Evolutionary conservation across 1,284 basidiomycete genomes (phyloP), one percentile per base, ranked within the genome.

Genomic region (Irpex lacteus): DNA sequence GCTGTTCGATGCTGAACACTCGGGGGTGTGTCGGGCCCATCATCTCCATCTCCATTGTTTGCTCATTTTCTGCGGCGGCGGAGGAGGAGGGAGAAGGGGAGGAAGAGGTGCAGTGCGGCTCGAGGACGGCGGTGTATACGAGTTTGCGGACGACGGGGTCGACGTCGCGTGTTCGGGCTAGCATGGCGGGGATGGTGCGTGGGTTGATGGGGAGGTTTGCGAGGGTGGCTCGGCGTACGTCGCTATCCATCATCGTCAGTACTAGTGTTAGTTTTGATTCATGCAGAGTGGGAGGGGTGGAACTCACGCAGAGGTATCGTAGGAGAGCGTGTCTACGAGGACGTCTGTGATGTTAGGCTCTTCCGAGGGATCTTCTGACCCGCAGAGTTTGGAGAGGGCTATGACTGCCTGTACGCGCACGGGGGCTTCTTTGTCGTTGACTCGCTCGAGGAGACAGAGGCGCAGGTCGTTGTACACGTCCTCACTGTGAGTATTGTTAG

Each of bases 191-290:
- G 0, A 98, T 78, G 0, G 90, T 90, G 0, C 77, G 74, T 1
- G 81, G 79, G 0, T 84, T 83, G 15, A 91, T 78, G 0, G 92
- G 90, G 1, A 96, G 80, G 70, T 95, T 92, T 67, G 95, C 82
- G 0, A 99, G 82, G 0, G 92, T 90, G 0, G 94, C 92, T 21
- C 95, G 88, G 11, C 97, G 93, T 6, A 98, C 96, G 70, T 98
- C 96, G 2, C 94, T 96, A 72, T 26, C 26, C 26, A 26, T 26
- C 26, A 4, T 26, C 4, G 26, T 26, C 26, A 26, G 4, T 26
- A 3, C 4, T 3, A 21, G n/a, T n/a, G n/a, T n/a, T n/a, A n/a
- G n/a, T n/a, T n/a, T n/a, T n/a, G n/a, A n/a, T n/a, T n/a, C n/a
- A n/a, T n/a, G n/a, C n/a, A n/a, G n/a, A n/a, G n/a, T n/a, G n/a